phyloP scores from a whole-genome alignment of 208 protist species.

The Crithidia expoeki region DNA sequence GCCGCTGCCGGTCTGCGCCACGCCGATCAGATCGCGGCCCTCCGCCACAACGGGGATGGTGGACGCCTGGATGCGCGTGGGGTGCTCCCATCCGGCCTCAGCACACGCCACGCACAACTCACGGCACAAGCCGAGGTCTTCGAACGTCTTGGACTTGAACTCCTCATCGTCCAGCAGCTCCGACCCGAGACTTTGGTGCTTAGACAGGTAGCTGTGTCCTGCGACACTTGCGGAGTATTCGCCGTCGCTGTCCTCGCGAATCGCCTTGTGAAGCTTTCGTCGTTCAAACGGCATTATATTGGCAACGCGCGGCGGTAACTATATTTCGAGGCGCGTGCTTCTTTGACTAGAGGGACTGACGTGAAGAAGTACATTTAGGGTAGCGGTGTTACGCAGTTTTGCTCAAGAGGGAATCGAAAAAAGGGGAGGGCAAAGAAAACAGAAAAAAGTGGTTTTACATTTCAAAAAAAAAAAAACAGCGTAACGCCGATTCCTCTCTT shows the following conservation, averaged over 20 bases:
- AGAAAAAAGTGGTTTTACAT: too few relatives aligned
- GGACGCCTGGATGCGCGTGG: slow-evolving; percentile 96
- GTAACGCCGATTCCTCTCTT: too few relatives aligned
- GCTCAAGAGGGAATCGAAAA: too few relatives aligned
- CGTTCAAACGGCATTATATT: slow-evolving; percentile 28
- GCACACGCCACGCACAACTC: slow-evolving; percentile 92
- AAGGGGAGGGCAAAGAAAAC: too few relatives aligned
- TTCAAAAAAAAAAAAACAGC: too few relatives aligned
- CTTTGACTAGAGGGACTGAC: too few relatives aligned
- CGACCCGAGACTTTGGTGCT: slow-evolving; percentile 56
- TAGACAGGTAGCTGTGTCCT: neutral
- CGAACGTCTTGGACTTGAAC: slow-evolving; percentile 82
- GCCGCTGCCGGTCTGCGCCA: slow-evolving; percentile 98
- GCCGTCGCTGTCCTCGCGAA: slow-evolving; percentile 37
- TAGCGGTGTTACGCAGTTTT: too few relatives aligned
- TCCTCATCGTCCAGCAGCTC: slow-evolving; percentile 90
- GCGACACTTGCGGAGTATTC: slow-evolving; percentile 14
- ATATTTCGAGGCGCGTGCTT: too few relatives aligned
- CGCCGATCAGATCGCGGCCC: slow-evolving; percentile 95
- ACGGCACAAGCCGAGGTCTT: slow-evolving; percentile 88
- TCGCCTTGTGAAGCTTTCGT: slow-evolving; percentile 33
- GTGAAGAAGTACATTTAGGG: too few relatives aligned
- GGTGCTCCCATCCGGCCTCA: slow-evolving; percentile 90
- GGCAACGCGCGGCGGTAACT: neutral
- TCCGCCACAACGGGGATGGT: slow-evolving; percentile 93